Base-by-base conservation (phyloP, 2,329 filamentous ascomycete species). In the Trichoderma pleuroti region DNA sequence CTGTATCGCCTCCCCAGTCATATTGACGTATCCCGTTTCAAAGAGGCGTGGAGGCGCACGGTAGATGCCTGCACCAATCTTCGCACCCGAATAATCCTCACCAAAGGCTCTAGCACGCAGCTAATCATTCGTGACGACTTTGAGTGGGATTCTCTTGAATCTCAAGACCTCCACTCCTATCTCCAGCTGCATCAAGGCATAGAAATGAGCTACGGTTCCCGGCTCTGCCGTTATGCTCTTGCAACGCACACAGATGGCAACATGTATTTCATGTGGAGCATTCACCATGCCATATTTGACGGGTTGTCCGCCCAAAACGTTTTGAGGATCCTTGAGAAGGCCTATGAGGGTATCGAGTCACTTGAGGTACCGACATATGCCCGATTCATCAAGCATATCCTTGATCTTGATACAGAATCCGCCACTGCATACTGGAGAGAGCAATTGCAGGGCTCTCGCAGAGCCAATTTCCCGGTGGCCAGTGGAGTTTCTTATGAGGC, bases 21-120 rank as follows among this genome's bases (percentile, higher is more conserved):
- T 12, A 39, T 76, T 16, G 73, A 79, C 12, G 18, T 76, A 42
- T 64, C 59, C 7, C 70, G 63, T 2, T 76, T 76, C 21, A 72
- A 52, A 16, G 49, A 30, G 11, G 71, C 72, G 5, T 76, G 74
- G 75, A 72, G 72, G 24, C 36, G 62, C 0, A 72, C 71, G 3
- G 67, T 75, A 2, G 34, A 69, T 4, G 14, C 46, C 7, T 75
- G 74, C 24, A 54, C 68, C 0, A 73, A 71, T 56, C 54, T 76
- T 3, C 73, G 75, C 8, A 76, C 75, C 0, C 64, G 75, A 18
- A 74, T 76, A 7, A 52, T 75, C 1, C 60, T 52, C 1, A 63
- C 63, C 18, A 39, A 69, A 14, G 69, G 62, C 16, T 16, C 30
- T 30, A 24, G 68, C 18, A 46, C 63, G 32, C 66, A 74, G 28